Evolutionary conservation across 1,139 yeast species (phyloP), one percentile per base, ranked within the genome.

Genomic region (Taiozyma onychis): DNA sequence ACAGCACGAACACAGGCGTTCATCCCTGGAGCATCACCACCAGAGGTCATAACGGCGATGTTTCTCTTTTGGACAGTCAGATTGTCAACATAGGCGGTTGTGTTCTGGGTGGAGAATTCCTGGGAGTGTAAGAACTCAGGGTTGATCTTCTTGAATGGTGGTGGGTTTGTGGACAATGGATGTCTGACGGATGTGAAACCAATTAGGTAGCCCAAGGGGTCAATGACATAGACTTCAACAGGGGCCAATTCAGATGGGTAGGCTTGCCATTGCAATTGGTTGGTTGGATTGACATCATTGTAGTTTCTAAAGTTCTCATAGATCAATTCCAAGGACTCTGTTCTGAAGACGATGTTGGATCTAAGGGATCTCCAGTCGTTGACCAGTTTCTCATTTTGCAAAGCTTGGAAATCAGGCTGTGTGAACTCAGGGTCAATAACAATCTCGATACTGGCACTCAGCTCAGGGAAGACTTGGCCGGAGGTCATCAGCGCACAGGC

Each of bases 1-100:
- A 93, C 95, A 1, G 97, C 95, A 59, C 99, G 78, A 18, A 93
- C 99, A 47, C 85, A 88, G 2, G 97, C 91, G 67, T 91, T 90
- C 99, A 93, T 93, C 58, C 99, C 99, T 26, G 96, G 99, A 44
- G 98, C 90, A 70, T 91, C 99, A 66, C 99, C 99, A 60, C 99
- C 99, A 2, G 97, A 88, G 2, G 99, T 93, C 93, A 93, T 88
- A 48, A 93, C 95, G 7, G 95, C 99, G 58, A 93, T 87, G 64
- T 85, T 78, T 74, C 81, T 78, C 49, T 61, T 59, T 67, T 58
- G 26, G 6, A 11, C 24, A 6, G 37, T 14, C 16, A 14, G 16
- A 1, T 49, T 21, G n/a, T 50, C 47, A 7, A 47, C 51, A 28
- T 43, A 45, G 6, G 55, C 45, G 5, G 56, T 44, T 1, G 55